Evolutionary conservation across 2,329 filamentous ascomycete genomes (phyloP), one percentile per base, ranked within the genome.

Genomic region (Cadophora malorum): DNA sequence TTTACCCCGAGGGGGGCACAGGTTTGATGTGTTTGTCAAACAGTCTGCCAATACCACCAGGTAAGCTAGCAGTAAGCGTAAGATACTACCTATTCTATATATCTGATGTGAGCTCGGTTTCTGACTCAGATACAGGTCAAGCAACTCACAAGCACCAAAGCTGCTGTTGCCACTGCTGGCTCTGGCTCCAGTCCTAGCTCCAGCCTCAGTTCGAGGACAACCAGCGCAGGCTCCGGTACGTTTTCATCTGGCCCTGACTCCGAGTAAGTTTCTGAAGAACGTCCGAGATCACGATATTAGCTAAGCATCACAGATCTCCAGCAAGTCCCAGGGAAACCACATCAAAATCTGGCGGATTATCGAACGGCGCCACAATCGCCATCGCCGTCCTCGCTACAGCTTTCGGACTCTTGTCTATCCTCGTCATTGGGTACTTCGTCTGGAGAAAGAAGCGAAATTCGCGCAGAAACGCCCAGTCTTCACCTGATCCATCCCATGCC

Each of bases 301-400:
- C 31, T 35, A 38, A 59, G 16, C 31, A 45, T 10, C 1, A 25
- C 16, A 59, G 55, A 59, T 38, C 31, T 38, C 31, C 55, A 3
- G 9, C 55, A 21, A 31, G 31, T 16, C 23, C 16, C 4, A 58
- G 28, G 16, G 35, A n/a, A n/a, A 58, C 6, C 16, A n/a, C 28
- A 3, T n/a, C 55, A 7, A 21, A 35, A 38, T 41, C 31, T 9
- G 16, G 25, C 16, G 31, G 31, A 6, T 31, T 59, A 38, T 59
- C 55, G 16, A 35, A 59, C 10, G 19, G 31, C 19, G 55, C 55
- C 12, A 59, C 55, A 10, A 59, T 59, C 25, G 55, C 55, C 31
- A 59, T 59, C 19, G 55, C 55, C 31, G 55, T 59, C 5, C 55
- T 59, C n/a, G 55, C 55, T 59, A 8, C 55, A 4, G 55, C 35